A percentile compares a stretch with the other conserved stretches of the same genome.
Conservation (phyloP, 1,284 basidiomycete genomes). For the Trichosporon coremiiforme region DNA sequence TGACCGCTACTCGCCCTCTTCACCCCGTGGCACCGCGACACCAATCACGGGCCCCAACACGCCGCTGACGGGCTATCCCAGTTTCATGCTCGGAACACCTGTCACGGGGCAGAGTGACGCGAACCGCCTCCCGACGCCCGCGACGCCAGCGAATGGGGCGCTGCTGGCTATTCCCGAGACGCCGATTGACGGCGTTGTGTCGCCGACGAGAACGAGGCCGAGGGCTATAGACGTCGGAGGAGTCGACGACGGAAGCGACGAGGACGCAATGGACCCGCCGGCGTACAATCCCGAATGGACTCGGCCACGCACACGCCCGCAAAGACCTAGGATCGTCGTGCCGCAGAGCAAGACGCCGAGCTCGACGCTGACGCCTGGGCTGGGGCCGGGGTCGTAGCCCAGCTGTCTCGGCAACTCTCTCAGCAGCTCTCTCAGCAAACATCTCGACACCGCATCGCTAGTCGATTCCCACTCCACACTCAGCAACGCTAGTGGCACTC, state of each 20-base stretch:
- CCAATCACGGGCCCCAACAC: background rate
- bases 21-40: background rate
- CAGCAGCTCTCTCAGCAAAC: too few relatives aligned
- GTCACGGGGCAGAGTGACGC: background rate
- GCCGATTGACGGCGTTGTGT: background rate
- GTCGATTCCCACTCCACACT: background rate
- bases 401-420: too few relatives aligned
- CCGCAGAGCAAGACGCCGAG: constrained; percentile 6
- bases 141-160: background rate
- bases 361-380: background rate
- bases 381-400: too few relatives aligned
- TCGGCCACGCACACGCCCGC: background rate
- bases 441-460: too few relatives aligned
- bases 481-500: background rate
- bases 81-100: background rate
- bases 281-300: constrained; percentile 1
- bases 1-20: background rate
- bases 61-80: background rate
- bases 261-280: constrained; percentile 4
- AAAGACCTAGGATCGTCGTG: background rate
- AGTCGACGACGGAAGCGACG: constrained; percentile 1
- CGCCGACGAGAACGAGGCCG: background rate
- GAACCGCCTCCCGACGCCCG: background rate
- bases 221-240: background rate
- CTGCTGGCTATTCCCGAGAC: background rate